A percentile compares a stretch with the other conserved stretches of the same genome.
phyloP scores from a whole-genome alignment of 129 eudicot genomes.

The Smallanthus sonchifolius region DNA sequence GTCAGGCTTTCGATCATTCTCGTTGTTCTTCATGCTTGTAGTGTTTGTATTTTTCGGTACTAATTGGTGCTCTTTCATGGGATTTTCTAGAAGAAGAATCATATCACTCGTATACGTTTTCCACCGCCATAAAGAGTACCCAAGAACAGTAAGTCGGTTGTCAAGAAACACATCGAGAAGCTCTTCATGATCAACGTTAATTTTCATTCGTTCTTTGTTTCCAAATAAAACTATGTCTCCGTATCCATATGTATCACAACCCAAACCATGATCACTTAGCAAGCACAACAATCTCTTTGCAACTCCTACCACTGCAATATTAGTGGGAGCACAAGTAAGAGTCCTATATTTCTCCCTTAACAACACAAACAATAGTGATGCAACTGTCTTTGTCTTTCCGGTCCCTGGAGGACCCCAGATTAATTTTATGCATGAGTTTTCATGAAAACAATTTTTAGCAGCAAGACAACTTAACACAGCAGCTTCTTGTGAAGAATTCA shows the following conservation, averaged over 20 bases:
- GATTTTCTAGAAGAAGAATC: constrained; percentile 21
- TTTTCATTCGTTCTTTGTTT: constrained; percentile 49
- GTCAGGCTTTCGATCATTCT: background rate
- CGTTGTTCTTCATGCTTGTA: background rate
- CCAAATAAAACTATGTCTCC: constrained; percentile 73
- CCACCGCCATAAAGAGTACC: constrained; percentile 23
- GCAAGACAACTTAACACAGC: constrained; percentile 49
- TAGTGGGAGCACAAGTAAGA: constrained; percentile 72
- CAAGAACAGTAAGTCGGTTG: constrained; percentile 31
- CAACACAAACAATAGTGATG: constrained; percentile 37
- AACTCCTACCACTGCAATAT: constrained; percentile 58
- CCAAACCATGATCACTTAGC: constrained; percentile 11
- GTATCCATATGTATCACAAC: constrained; percentile 44
- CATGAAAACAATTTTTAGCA: constrained; percentile 35
- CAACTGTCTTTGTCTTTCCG: constrained; percentile 71
- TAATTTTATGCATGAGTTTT: constrained; percentile 29
- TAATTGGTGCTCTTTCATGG: background rate
- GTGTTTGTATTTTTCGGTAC: background rate
- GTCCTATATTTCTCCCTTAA: constrained; percentile 41
- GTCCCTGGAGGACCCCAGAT: constrained; percentile 97
- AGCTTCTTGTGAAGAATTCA: constrained; percentile 48
- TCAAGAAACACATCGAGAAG: constrained; percentile 51
- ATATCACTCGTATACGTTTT: background rate
- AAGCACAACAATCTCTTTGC: constrained; percentile 31
- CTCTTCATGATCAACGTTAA: constrained; percentile 31